Percentiles rank a stretch among this genome's conserved stretches.
phyloP scores from a whole-genome alignment of 148 eudicot genomes.

The Rhododendron molle region DNA sequence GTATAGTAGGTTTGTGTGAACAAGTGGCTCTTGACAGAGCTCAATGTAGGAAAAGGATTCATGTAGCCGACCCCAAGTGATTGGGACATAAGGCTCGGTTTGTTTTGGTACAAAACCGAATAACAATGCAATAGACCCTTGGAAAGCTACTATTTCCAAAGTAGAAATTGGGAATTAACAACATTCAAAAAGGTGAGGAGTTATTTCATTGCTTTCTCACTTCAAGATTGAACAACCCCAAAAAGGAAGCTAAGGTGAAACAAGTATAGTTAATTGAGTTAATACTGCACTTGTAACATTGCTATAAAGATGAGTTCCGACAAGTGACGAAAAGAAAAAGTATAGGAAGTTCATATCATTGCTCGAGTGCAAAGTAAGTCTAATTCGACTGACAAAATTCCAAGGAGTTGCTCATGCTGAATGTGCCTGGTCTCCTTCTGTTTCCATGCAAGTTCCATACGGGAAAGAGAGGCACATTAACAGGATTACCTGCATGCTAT shows the following conservation, averaged over 20 bases:
- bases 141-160: neutral
- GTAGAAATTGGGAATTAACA: neutral
- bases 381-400: too few relatives aligned
- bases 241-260: neutral
- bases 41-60: too few relatives aligned
- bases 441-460: neutral
- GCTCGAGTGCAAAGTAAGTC: neutral
- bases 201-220: neutral
- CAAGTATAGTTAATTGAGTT: neutral
- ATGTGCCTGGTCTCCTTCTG: too few relatives aligned
- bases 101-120: too few relatives aligned
- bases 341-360: neutral
- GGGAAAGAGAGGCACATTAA: neutral
- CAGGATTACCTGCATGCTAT: slow-evolving; percentile 83
- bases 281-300: neutral
- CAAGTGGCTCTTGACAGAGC: too few relatives aligned
- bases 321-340: neutral
- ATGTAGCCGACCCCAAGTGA: too few relatives aligned
- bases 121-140: neutral
- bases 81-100: too few relatives aligned
- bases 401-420: too few relatives aligned
- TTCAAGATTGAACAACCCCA: neutral
- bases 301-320: neutral
- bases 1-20: too few relatives aligned
- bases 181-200: neutral